Conservation (phyloP, 2,329 filamentous ascomycete species). For the Hymenoscyphus linearis region DNA sequence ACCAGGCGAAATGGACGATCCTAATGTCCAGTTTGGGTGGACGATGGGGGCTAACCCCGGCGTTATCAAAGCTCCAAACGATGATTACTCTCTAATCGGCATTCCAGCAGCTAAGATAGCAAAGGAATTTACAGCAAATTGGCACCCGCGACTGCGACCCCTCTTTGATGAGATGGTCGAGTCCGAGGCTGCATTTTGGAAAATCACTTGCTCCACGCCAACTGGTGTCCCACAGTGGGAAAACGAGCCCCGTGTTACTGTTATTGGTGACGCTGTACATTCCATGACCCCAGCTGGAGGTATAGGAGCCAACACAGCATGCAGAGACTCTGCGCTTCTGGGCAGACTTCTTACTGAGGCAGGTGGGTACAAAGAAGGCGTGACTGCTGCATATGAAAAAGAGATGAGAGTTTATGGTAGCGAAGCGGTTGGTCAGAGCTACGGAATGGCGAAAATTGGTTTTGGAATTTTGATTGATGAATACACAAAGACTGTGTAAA, state of each 20-base stretch:
- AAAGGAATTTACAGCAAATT: slow-evolving; percentile 46
- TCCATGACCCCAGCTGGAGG: slow-evolving; percentile 53
- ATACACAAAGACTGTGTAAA: slow-evolving; percentile 22
- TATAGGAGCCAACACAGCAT: slow-evolving; percentile 52
- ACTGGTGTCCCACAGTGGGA: slow-evolving; percentile 55
- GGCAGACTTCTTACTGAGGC: slow-evolving; percentile 47
- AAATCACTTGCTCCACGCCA: slow-evolving; percentile 58
- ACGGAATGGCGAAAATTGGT: slow-evolving; percentile 38
- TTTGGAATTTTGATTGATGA: slow-evolving; percentile 47
- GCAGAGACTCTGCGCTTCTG: slow-evolving; percentile 49
- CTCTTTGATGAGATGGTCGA: slow-evolving; percentile 55
- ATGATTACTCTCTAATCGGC: slow-evolving; percentile 55
- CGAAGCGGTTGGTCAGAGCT: slow-evolving; percentile 51
- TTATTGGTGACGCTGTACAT: slow-evolving; percentile 53
- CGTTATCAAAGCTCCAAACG: slow-evolving; percentile 51
- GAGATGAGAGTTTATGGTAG: slow-evolving; percentile 57
- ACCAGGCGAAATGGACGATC: slow-evolving; percentile 53
- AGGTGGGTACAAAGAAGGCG: slow-evolving; percentile 48
- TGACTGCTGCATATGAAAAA: slow-evolving; percentile 53
- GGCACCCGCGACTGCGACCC: slow-evolving; percentile 50
- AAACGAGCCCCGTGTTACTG: slow-evolving; percentile 51
- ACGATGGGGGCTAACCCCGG: slow-evolving; percentile 55
- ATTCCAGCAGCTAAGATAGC: slow-evolving; percentile 52
- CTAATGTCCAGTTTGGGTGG: slow-evolving; percentile 55
- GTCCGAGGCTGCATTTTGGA: slow-evolving; percentile 58